These are phyloP conservation scores for Trypanosoma cruzi DNA, from an alignment of 208 protist species.

Conservation along the genomic window DNA sequence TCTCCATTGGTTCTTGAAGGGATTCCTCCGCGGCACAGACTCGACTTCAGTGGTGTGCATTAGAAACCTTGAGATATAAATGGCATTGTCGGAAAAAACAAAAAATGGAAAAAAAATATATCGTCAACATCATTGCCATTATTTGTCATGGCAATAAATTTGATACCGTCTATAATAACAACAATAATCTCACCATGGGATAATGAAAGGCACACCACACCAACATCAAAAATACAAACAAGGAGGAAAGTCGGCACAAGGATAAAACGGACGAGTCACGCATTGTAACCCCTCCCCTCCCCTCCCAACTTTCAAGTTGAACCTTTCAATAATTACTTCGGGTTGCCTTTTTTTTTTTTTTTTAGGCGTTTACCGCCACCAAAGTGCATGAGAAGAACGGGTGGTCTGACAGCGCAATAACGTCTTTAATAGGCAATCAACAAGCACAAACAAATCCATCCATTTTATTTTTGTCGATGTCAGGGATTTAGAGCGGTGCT, in stretches of 20 bases:
- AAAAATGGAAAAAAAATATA: neutral
- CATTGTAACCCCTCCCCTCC: no score
- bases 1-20: constrained; percentile 20
- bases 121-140: no score
- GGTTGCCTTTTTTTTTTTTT: no score
- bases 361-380: constrained; percentile 5
- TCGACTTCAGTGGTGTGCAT: neutral
- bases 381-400: constrained; percentile 10
- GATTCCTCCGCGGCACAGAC: constrained; percentile 15
- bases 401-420: neutral
- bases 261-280: no score
- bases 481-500: constrained; percentile 4
- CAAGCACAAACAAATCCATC: constrained; percentile 6
- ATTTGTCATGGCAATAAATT: no score
- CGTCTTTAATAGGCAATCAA: neutral
- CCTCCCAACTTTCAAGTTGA: no score
- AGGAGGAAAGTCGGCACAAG: no score
- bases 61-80: constrained; percentile 2
- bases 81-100: neutral
- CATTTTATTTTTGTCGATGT: neutral
- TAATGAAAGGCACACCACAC: no score
- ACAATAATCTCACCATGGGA: no score
- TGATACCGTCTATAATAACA: no score
- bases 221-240: no score
- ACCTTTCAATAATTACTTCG: no score